Evolutionary conservation across 345 rosid genomes (phyloP).

Genomic region (Salix purpurea): DNA sequence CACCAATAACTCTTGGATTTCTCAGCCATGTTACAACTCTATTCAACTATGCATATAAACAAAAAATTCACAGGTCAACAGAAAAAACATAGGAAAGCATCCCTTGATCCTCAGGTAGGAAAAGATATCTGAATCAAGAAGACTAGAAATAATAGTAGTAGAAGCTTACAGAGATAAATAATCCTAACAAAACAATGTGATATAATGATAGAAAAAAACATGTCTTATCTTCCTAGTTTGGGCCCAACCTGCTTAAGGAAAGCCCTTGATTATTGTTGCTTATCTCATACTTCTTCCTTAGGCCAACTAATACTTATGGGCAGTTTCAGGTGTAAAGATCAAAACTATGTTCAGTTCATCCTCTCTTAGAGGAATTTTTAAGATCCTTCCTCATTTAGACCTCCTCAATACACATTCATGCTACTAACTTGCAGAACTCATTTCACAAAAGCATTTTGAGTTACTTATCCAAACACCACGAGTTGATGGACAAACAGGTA

Average conservation of each 20-base stretch:
- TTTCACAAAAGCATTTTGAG: neutral
- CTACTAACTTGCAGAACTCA: neutral
- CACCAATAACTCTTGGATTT: constrained; percentile 90
- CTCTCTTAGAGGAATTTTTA: neutral
- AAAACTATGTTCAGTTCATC: neutral
- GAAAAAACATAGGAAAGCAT: neutral
- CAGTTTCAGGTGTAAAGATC: neutral
- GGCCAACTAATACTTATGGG: neutral
- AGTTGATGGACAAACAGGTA: neutral
- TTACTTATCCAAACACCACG: neutral
- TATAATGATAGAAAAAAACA: neutral
- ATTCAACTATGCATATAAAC: constrained; percentile 53
- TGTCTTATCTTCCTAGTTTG: neutral
- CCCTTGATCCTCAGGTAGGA: neutral
- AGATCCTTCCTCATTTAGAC: neutral
- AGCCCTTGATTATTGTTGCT: neutral
- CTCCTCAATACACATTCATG: neutral
- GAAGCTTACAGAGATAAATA: neutral
- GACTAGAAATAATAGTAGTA: neutral
- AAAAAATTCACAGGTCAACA: constrained; percentile 1
- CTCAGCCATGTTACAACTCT: constrained; percentile 86
- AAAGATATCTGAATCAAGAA: neutral
- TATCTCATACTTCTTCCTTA: neutral
- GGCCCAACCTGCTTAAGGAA: neutral
- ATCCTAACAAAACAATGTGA: neutral